Evolutionary conservation across 2,329 filamentous ascomycete genomes (phyloP).

Genomic region (Aureobasidium sp.): DNA sequence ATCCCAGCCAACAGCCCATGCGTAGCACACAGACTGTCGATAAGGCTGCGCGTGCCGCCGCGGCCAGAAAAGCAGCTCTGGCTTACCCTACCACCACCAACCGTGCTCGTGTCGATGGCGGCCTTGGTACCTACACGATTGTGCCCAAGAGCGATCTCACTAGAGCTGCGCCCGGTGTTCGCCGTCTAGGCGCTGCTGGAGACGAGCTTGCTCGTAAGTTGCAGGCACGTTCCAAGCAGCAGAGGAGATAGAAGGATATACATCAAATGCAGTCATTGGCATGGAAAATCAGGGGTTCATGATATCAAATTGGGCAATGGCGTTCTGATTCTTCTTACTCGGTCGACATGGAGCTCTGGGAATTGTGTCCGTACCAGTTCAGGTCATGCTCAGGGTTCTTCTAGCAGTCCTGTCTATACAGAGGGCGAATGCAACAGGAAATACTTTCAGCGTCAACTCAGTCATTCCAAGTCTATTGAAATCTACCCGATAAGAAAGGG

Average conservation of each 20-base stretch:
- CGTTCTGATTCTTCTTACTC: neutral
- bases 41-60: conserved; percentile 37
- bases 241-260: neutral
- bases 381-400: neutral
- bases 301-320: neutral
- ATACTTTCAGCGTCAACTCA: too few species aligned
- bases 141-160: conserved; percentile 51
- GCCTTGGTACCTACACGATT: conserved; percentile 55
- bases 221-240: conserved; percentile 11
- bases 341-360: neutral
- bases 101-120: conserved; percentile 52
- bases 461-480: too few species aligned
- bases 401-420: too few species aligned
- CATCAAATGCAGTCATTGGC: neutral
- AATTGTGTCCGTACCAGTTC: neutral
- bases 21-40: conserved; percentile 23
- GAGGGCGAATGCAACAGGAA: too few species aligned
- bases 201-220: conserved; percentile 30
- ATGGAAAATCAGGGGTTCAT: neutral
- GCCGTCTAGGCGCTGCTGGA: conserved; percentile 24
- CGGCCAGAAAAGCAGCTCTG: conserved; percentile 46
- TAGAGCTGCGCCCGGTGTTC: conserved; percentile 24
- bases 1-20: conserved; percentile 40
- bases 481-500: too few species aligned
- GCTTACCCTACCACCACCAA: conserved; percentile 49